Evolutionary conservation across 352 stramenopile species (phyloP), one percentile per base, ranked within the genome.

Genomic region (Phytophthora lateralis): DNA sequence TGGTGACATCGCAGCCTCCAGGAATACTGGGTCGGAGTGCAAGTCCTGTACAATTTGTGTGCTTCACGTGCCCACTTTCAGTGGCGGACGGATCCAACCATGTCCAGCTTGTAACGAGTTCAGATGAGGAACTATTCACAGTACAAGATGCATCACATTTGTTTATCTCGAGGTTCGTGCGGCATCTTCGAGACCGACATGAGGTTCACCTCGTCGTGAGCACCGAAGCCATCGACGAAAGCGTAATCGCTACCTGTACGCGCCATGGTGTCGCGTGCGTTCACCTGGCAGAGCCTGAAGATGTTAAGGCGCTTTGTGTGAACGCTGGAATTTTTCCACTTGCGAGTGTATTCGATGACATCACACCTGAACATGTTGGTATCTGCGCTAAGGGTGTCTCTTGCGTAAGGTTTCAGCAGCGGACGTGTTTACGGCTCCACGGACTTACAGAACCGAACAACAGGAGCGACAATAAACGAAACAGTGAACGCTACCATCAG

Each of bases 201-300:
- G 18, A 61, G 10, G 51, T 92, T 14, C 52, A 68, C 9, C 55
- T 94, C 15, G 1, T 94, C 4, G 52, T 92, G 6, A 77, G 66
- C 35, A 80, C 74, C 0, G 71, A 89, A 47, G 63, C 59, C 4
- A 51, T 89, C 9, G 67, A 80, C 6, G 71, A 80, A 35, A 63
- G 73, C 8, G 62, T 89, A 10, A 71, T 77, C 2, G 71, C 73
- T 7, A 56, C 61, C 1, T 92, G 80, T 55, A 73, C 66, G 9
- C 69, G 62, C 1, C 63, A 82, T 1, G 55, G 49, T 10, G 81
- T 92, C 20, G 80, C 78, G 14, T 92, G 82, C 34, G 70, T 92
- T 7, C 78, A 90, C 44, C 78, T 78, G 35, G 75, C 69, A 3
- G 85, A 91, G 34, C 52, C 59, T 7, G 66, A 80, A 37, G 82